Conservation (phyloP, 2,329 filamentous ascomycete genomes). For the Arthrobotrys iridis region DNA sequence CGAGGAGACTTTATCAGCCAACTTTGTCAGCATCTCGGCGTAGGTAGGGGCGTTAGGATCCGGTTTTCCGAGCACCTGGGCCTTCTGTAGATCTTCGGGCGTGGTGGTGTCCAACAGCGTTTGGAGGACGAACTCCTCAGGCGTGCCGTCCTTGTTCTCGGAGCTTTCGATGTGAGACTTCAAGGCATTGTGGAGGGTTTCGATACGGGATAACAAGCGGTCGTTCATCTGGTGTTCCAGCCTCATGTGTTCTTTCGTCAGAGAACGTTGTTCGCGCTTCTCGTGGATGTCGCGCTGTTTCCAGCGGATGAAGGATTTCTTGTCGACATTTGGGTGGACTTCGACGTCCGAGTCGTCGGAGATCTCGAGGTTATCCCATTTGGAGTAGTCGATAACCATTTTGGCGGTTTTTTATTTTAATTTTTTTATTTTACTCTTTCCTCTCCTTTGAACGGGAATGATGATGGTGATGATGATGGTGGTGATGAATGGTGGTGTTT, state of each 20-base stretch:
- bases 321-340: slow-evolving; percentile 98
- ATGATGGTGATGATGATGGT: not conserved
- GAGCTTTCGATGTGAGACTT: slow-evolving; percentile 72
- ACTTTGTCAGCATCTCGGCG: slow-evolving; percentile 97
- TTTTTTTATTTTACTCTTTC: not conserved
- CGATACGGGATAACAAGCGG: slow-evolving; percentile 84
- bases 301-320: slow-evolving; percentile 95
- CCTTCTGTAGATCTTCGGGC: slow-evolving; percentile 33
- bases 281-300: slow-evolving; percentile 98
- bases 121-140: slow-evolving; percentile 87
- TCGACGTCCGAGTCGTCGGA: slow-evolving; percentile 98
- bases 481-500: slow-evolving; percentile 11
- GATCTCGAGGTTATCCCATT: slow-evolving; percentile 74
- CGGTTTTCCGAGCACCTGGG: slow-evolving; percentile 27
- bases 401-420: slow-evolving; percentile 53
- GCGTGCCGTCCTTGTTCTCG: slow-evolving; percentile 71
- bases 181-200: slow-evolving; percentile 77
- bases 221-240: slow-evolving; percentile 95
- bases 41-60: slow-evolving; percentile 75
- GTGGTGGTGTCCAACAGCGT: slow-evolving; percentile 75
- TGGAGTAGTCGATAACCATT: slow-evolving; percentile 63
- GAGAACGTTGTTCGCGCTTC: slow-evolving; percentile 83
- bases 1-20: slow-evolving; percentile 92
- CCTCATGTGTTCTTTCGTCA: slow-evolving; percentile 88
- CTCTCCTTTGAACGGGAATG: too few species aligned